Conservation (phyloP, 2,329 filamentous ascomycete genomes). For the Cladophialophora carrionii region DNA sequence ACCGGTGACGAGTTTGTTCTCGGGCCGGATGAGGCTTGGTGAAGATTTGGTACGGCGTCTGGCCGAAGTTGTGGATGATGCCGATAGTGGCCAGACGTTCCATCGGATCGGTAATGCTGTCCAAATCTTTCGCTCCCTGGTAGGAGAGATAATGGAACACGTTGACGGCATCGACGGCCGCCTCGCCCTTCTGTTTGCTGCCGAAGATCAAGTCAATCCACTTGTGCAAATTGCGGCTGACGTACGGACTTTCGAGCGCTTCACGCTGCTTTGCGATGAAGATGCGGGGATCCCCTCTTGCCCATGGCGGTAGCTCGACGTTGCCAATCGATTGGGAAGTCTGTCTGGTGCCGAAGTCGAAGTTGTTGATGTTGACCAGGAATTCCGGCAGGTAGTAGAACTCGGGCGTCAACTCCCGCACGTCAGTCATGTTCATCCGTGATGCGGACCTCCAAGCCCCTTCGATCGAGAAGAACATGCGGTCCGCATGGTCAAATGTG, state of each 20-base stretch:
- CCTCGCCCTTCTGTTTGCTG: slow-evolving; percentile 88
- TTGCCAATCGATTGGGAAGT: slow-evolving; percentile 80
- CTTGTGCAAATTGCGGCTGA: slow-evolving; percentile 83
- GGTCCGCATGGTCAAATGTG: slow-evolving; percentile 91
- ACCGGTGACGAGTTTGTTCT: slow-evolving; percentile 67
- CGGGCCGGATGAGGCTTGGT: slow-evolving; percentile 75
- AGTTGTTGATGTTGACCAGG: slow-evolving; percentile 87
- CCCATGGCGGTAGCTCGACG: slow-evolving; percentile 91
- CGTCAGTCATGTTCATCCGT: slow-evolving; percentile 86
- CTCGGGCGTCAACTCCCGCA: slow-evolving; percentile 91
- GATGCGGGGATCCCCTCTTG: slow-evolving; percentile 91
- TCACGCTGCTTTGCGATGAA: slow-evolving; percentile 97
- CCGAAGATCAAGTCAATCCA: slow-evolving; percentile 98
- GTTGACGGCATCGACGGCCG: slow-evolving; percentile 86
- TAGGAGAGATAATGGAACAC: slow-evolving; percentile 97
- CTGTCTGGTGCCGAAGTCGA: slow-evolving; percentile 88
- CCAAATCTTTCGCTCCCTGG: slow-evolving; percentile 87
- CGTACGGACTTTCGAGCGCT: slow-evolving; percentile 88
- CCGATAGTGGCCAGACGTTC: slow-evolving; percentile 87
- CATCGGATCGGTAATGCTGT: slow-evolving; percentile 84
- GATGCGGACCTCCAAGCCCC: slow-evolving; percentile 92
- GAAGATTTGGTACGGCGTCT: slow-evolving; percentile 95
- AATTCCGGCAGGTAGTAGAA: slow-evolving; percentile 98
- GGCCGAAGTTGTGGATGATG: slow-evolving; percentile 98
- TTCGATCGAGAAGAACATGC: slow-evolving; percentile 89